A percentile compares a stretch with the other conserved stretches of the same genome.
Evolutionary conservation across 768 basidiomycete species (phyloP).

Genomic region (Lanmaoa pseudosensibilis): DNA sequence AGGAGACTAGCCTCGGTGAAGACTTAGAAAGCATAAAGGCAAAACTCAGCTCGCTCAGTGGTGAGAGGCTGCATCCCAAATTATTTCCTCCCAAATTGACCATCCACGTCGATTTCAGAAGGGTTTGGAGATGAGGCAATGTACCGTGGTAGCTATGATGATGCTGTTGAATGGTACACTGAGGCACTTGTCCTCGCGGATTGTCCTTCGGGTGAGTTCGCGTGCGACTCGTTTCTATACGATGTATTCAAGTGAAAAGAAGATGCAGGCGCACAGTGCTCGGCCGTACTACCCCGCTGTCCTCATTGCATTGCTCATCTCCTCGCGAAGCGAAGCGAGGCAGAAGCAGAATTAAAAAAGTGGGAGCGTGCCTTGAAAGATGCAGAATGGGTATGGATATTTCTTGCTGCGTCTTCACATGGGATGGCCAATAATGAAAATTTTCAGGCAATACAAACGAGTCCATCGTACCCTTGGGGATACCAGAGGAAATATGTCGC

Average conservation of each 20-base stretch:
- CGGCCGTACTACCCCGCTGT: not conserved
- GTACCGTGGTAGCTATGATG: not conserved
- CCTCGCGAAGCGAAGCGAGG: constrained; percentile 10
- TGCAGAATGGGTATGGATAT: constrained; percentile 1
- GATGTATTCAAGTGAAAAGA: not conserved
- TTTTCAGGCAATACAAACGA: constrained; percentile 3
- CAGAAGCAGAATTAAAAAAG: not conserved
- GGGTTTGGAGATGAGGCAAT: constrained; percentile 11
- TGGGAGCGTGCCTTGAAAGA: constrained; percentile 5
- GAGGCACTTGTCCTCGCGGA: constrained; percentile 4
- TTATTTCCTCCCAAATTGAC: not conserved
- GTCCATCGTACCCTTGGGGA: not conserved
- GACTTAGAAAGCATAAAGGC: constrained; percentile 1
- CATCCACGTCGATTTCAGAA: not conserved
- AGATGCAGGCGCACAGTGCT: not conserved
- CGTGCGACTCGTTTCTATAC: not conserved
- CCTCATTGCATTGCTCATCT: constrained; percentile 2
- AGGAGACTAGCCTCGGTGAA: not conserved
- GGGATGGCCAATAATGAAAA: not conserved
- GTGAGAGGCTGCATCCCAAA: not conserved
- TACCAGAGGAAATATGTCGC: constrained; percentile 4
- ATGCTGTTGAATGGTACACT: constrained; percentile 15
- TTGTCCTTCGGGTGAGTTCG: constrained; percentile 4
- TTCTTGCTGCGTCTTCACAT: not conserved
- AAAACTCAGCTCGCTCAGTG: constrained; percentile 10